A percentile compares a stretch with the other conserved stretches of the same genome.
Conservation (phyloP, 768 basidiomycete genomes). For the Leccinum sublutescens region DNA sequence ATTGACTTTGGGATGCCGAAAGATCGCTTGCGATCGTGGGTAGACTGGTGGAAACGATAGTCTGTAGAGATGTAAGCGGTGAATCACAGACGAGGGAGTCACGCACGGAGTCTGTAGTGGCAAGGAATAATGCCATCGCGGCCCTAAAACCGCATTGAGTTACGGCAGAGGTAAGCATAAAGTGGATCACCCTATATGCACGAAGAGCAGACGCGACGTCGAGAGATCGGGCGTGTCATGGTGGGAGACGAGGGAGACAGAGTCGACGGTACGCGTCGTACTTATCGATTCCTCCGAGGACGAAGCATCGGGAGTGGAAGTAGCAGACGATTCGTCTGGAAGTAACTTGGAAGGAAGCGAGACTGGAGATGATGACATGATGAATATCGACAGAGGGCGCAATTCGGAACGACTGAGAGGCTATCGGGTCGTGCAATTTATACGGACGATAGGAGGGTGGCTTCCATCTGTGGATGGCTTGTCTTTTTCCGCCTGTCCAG, state of each 20-base stretch:
- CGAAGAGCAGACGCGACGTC: conserved; percentile 53
- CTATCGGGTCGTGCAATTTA: conserved; percentile 23
- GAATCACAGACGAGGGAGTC: neutral
- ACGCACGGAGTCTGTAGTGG: conserved; percentile 81
- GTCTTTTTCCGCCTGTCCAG: conserved; percentile 18
- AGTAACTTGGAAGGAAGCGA: conserved; percentile 9
- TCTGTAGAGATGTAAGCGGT: conserved; percentile 32
- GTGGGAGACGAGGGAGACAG: conserved; percentile 23
- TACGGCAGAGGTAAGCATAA: conserved; percentile 1
- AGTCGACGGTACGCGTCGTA: conserved; percentile 19
- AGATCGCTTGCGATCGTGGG: conserved; percentile 78
- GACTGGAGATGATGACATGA: conserved; percentile 19
- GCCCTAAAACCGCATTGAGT: conserved; percentile 46
- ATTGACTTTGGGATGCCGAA: conserved; percentile 64
- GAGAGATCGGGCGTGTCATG: conserved; percentile 39
- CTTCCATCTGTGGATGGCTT: conserved; percentile 23
- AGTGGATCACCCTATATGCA: conserved; percentile 62
- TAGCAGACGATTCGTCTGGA: conserved; percentile 1
- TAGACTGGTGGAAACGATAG: conserved; percentile 78
- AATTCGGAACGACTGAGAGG: conserved; percentile 4
- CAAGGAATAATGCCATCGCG: conserved; percentile 77
- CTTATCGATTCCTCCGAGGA: conserved; percentile 22
- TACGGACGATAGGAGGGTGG: conserved; percentile 21
- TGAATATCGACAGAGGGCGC: conserved; percentile 3
- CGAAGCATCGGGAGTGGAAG: conserved; percentile 6